phyloP scores from a whole-genome alignment of 352 stramenopile genomes.

The Phytophthora syringae region DNA sequence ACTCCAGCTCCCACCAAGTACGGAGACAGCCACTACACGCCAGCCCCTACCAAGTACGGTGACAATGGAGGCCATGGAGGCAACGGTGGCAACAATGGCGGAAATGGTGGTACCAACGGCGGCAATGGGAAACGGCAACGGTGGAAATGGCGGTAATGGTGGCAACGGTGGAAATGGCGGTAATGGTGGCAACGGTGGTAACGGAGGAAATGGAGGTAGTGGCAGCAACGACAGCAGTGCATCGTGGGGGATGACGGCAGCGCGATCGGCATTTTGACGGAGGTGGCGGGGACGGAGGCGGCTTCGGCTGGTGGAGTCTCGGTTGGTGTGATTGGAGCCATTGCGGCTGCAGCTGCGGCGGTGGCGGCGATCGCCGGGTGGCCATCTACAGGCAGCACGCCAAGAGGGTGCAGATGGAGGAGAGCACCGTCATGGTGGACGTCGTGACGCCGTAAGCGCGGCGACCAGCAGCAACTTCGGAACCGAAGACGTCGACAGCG shows the following conservation, averaged over 20 bases:
- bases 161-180: too few relatives aligned
- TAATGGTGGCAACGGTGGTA: slow-evolving; percentile 7
- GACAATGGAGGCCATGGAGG: slow-evolving; percentile 1
- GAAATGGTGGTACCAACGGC: background rate
- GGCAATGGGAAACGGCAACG: too few relatives aligned
- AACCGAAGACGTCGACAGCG: background rate
- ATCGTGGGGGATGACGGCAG: background rate
- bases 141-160: slow-evolving; percentile 10
- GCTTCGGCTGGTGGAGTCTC: slow-evolving; percentile 12
- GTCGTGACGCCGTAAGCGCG: too few relatives aligned
- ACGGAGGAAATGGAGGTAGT: slow-evolving; percentile 9
- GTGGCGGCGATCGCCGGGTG: slow-evolving; percentile 38
- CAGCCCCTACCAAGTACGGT: slow-evolving; percentile 2
- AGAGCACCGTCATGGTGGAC: too few relatives aligned
- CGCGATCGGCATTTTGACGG: slow-evolving; percentile 12
- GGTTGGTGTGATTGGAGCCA: slow-evolving; percentile 14
- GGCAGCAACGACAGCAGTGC: slow-evolving; percentile 17
- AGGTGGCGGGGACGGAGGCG: slow-evolving; percentile 3
- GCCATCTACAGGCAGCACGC: slow-evolving; percentile 49
- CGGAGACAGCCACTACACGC: slow-evolving; percentile 28
- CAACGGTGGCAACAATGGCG: background rate
- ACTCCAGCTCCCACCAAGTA: too few relatives aligned
- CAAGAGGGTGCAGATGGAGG: too few relatives aligned
- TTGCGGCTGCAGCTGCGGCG: slow-evolving; percentile 30
- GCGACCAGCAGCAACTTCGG: too few relatives aligned